Evolutionary conservation across 2,329 filamentous ascomycete genomes (phyloP).

Genomic region (Myotisia sp.): DNA sequence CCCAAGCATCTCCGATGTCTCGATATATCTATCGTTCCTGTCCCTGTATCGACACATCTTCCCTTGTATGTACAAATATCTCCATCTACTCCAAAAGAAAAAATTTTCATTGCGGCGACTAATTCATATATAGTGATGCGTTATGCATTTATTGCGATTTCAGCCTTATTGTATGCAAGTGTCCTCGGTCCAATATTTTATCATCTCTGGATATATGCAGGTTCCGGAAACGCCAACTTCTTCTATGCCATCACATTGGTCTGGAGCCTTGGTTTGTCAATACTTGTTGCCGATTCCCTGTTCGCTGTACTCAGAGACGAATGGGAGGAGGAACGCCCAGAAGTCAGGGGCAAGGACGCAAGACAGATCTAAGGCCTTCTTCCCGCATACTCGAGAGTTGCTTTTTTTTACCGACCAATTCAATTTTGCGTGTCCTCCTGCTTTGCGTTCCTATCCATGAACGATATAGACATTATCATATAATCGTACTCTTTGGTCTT

Average conservation of each 20-base stretch:
- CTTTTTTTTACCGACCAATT: constrained; percentile 2
- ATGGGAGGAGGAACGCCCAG: constrained; percentile 81
- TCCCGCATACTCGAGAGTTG: too few relatives aligned
- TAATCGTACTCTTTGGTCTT: constrained; percentile 38
- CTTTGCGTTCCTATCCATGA: constrained; percentile 14
- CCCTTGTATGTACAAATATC: constrained; percentile 43
- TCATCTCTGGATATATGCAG: constrained; percentile 94
- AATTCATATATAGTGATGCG: constrained; percentile 57
- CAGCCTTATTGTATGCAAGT: constrained; percentile 72
- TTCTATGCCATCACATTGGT: constrained; percentile 99
- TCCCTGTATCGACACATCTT: constrained; percentile 85
- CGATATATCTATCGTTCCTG: constrained; percentile 68
- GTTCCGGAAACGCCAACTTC: constrained; percentile 96
- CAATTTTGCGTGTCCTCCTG: too few relatives aligned
- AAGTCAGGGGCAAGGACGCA: constrained; percentile 76
- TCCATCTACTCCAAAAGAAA: too few relatives aligned
- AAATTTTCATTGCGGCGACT: too few relatives aligned
- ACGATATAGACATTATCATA: constrained; percentile 38
- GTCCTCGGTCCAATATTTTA: constrained; percentile 91
- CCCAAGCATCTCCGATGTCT: constrained; percentile 79
- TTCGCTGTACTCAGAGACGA: constrained; percentile 86
- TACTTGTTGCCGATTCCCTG: constrained; percentile 73
- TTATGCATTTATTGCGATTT: constrained; percentile 75
- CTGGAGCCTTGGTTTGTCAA: constrained; percentile 79
- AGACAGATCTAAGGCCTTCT: constrained; percentile 52